These are phyloP conservation scores for Hypomyces rosellus DNA, from an alignment of 2,329 filamentous ascomycete species.

Conservation along the genomic window DNA sequence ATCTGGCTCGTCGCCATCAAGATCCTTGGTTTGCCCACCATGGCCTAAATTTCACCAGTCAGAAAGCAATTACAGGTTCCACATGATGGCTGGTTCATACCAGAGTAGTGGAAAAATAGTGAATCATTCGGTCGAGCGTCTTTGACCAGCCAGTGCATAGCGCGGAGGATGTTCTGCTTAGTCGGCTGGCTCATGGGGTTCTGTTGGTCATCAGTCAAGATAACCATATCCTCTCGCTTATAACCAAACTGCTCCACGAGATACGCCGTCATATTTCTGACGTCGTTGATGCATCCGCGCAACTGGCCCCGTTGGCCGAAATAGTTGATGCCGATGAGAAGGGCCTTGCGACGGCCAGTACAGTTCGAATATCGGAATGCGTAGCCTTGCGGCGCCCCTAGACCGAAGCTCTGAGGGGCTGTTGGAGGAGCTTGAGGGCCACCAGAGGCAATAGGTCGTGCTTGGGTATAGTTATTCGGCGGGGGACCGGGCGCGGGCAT, in stretches of 20 bases:
- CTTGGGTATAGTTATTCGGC: slow-evolving; percentile 7
- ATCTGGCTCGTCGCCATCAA: slow-evolving; percentile 74
- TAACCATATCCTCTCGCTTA: slow-evolving; percentile 93
- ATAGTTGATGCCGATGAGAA: slow-evolving; percentile 95
- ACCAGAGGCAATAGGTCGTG: slow-evolving; percentile 42
- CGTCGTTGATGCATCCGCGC: slow-evolving; percentile 92
- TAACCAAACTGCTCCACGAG: slow-evolving; percentile 86
- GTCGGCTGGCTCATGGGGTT: slow-evolving; percentile 96
- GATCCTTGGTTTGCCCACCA: slow-evolving; percentile 73
- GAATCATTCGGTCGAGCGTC: slow-evolving; percentile 89
- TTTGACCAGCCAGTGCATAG: slow-evolving; percentile 98
- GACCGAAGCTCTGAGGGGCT: slow-evolving; percentile 65
- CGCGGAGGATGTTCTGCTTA: slow-evolving; percentile 87
- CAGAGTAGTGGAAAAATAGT: slow-evolving; percentile 95
- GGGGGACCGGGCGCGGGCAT: slow-evolving; percentile 13
- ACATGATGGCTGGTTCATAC: slow-evolving; percentile 40
- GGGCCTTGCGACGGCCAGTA: slow-evolving; percentile 79
- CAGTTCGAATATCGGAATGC: slow-evolving; percentile 88
- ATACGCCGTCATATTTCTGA: slow-evolving; percentile 93
- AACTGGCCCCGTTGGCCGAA: slow-evolving; percentile 88
- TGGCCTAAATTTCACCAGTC: slow-evolving; percentile 46
- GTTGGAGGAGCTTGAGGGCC: slow-evolving; percentile 47
- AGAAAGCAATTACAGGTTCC: neutral
- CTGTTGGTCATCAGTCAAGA: slow-evolving; percentile 92
- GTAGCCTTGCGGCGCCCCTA: slow-evolving; percentile 74